A percentile compares a stretch with the other conserved stretches of the same genome.
Evolutionary conservation across 345 rosid genomes (phyloP).

Genomic region (Eucalyptus polybractea): DNA sequence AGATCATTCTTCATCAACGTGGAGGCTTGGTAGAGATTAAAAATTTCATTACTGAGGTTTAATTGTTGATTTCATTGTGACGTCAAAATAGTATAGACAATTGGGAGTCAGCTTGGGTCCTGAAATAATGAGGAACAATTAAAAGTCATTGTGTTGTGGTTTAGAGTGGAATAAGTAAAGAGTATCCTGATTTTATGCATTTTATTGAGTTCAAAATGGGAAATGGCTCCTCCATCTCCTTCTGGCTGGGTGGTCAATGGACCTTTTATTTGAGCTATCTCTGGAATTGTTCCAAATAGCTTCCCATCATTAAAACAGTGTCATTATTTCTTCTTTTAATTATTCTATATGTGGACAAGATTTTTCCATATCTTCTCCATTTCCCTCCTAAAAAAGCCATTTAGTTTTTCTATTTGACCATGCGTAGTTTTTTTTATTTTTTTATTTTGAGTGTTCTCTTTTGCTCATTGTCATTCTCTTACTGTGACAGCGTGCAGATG

Average conservation of each 20-base stretch:
- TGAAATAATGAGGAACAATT: not conserved
- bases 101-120: not conserved
- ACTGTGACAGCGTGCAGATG: constrained; percentile 78
- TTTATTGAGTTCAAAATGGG: not conserved
- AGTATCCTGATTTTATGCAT: not conserved
- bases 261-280: not conserved
- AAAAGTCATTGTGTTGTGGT: not conserved
- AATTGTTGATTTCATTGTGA: not conserved
- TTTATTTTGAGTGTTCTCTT: not conserved
- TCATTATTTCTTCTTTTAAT: not conserved
- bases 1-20: not conserved
- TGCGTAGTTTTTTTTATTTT: not conserved
- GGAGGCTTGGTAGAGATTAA: not conserved
- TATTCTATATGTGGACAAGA: not conserved
- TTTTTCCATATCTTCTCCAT: not conserved
- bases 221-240: not conserved
- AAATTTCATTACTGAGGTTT: not conserved
- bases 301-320: not conserved
- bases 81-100: not conserved
- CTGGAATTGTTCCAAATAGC: not conserved
- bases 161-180: not conserved
- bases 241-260: not conserved
- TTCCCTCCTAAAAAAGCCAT: not conserved
- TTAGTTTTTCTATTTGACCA: not conserved
- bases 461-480: not conserved